Percentiles rank a stretch among this genome's conserved stretches.
These are phyloP conservation scores for Ilex paraguariensis DNA, from an alignment of 305 asterid genomes.

Conservation along the genomic window DNA sequence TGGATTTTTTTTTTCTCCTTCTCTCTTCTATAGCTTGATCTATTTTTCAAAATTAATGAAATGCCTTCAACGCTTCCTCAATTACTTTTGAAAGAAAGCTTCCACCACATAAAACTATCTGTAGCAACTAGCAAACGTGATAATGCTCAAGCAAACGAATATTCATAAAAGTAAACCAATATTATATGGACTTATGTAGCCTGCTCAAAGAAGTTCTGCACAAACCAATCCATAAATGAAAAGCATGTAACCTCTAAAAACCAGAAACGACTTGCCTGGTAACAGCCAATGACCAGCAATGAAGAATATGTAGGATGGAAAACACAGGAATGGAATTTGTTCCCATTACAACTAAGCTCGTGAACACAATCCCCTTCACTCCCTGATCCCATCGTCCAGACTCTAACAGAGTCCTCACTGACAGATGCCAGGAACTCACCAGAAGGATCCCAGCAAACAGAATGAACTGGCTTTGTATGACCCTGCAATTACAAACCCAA, in stretches of 20 bases:
- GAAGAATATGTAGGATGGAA: constrained; percentile 89
- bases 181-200: no score
- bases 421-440: constrained; percentile 95
- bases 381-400: constrained; percentile 77
- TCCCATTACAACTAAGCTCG: constrained; percentile 84
- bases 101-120: no score
- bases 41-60: no score
- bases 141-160: no score
- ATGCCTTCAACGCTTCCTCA: no score
- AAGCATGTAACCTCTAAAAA: neutral
- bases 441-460: constrained; percentile 85
- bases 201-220: no score
- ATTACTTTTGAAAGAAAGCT: no score
- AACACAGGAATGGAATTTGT: constrained; percentile 83
- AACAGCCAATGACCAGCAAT: constrained; percentile 85
- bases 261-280: constrained; percentile 58
- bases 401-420: constrained; percentile 86
- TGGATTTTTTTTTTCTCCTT: no score
- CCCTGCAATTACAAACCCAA: constrained; percentile 37
- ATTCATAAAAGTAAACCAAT: no score
- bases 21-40: no score
- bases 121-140: no score
- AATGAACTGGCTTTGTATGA: constrained; percentile 67
- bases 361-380: constrained; percentile 83
- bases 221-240: no score